These are phyloP conservation scores for Phyllosticta ampelicida DNA, from an alignment of 2,329 filamentous ascomycete species.

Conservation along the genomic window DNA sequence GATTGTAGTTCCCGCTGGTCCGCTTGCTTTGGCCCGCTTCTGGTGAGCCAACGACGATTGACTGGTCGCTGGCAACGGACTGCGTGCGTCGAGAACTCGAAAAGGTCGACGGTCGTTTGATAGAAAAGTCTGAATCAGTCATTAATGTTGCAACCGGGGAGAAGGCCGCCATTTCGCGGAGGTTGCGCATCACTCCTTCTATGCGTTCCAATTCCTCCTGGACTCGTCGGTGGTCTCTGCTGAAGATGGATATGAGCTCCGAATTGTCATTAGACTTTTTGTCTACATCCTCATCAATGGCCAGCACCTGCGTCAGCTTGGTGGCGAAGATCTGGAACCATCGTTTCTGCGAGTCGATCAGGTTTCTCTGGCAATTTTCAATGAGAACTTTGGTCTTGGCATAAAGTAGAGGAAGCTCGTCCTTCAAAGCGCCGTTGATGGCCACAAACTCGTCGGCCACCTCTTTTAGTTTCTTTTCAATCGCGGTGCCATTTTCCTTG, in stretches of 20 bases:
- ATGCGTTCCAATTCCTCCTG: conserved; percentile 57
- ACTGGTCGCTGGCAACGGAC: conserved; percentile 29
- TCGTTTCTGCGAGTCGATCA: conserved; percentile 70
- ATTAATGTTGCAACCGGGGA: conserved; percentile 39
- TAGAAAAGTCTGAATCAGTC: conserved; percentile 24
- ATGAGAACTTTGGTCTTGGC: conserved; percentile 71
- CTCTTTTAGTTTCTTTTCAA: conserved; percentile 75
- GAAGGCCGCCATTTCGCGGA: conserved; percentile 58
- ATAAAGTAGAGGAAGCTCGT: conserved; percentile 80
- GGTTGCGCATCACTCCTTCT: conserved; percentile 64
- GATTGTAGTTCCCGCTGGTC: conserved; percentile 9
- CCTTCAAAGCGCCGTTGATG: conserved; percentile 85
- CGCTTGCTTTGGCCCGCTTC: conserved; percentile 1
- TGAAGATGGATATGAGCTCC: conserved; percentile 68
- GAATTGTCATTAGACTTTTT: conserved; percentile 53
- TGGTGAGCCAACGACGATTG: conserved; percentile 12
- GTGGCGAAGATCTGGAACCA: conserved; percentile 75
- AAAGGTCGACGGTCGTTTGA: conserved; percentile 30
- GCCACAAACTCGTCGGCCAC: conserved; percentile 82
- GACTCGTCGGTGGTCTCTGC: conserved; percentile 64
- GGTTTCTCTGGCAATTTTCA: conserved; percentile 69
- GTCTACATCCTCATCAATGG: conserved; percentile 22
- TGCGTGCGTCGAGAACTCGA: conserved; percentile 32
- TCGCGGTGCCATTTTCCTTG: conserved; percentile 69
- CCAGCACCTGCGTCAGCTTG: conserved; percentile 42